Evolutionary conservation across 306 rosid genomes (phyloP).

Genomic region (Fagus crenata): DNA sequence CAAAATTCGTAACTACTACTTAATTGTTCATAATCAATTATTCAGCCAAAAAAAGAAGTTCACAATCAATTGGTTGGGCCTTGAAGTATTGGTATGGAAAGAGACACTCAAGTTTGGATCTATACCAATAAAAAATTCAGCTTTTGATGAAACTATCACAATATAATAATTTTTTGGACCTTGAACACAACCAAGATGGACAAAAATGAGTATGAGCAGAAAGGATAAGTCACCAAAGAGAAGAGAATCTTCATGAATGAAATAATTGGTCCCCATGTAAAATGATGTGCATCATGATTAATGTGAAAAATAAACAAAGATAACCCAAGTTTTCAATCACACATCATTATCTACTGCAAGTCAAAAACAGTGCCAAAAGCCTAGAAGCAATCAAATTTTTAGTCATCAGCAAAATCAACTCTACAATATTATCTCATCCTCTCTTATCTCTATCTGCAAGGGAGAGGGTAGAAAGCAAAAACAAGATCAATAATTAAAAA

Average conservation of each 20-base stretch:
- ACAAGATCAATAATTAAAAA: slow-evolving; percentile 4
- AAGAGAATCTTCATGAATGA: slow-evolving; percentile 44
- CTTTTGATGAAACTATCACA: slow-evolving; percentile 6
- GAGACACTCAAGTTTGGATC: slow-evolving; percentile 33
- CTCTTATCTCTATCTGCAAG: slow-evolving; percentile 63
- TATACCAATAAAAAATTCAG: slow-evolving; percentile 38
- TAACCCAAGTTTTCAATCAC: slow-evolving; percentile 29
- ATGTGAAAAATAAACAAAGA: slow-evolving; percentile 29
- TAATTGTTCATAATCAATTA: slow-evolving; percentile 5
- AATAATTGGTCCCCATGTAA: slow-evolving; percentile 39
- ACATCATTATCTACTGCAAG: slow-evolving; percentile 38
- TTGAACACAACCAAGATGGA: slow-evolving; percentile 27
- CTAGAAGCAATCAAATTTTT: slow-evolving; percentile 36
- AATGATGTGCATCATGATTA: slow-evolving; percentile 35
- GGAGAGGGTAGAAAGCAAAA: slow-evolving; percentile 29
- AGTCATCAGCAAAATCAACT: slow-evolving; percentile 34
- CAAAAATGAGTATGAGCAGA: slow-evolving; percentile 29
- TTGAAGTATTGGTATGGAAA: slow-evolving; percentile 41
- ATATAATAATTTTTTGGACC: slow-evolving; percentile 28
- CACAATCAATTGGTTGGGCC: slow-evolving; percentile 18
- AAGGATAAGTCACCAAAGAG: slow-evolving; percentile 28
- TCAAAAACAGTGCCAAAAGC: slow-evolving; percentile 34
- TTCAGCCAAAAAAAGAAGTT: too few relatives aligned
- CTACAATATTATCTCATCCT: slow-evolving; percentile 43
- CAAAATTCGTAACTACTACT: slow-evolving; percentile 24